Evolutionary conservation across 78 protist genomes (phyloP), one percentile per base, ranked within the genome.

Genomic region (Guillardia theta): DNA sequence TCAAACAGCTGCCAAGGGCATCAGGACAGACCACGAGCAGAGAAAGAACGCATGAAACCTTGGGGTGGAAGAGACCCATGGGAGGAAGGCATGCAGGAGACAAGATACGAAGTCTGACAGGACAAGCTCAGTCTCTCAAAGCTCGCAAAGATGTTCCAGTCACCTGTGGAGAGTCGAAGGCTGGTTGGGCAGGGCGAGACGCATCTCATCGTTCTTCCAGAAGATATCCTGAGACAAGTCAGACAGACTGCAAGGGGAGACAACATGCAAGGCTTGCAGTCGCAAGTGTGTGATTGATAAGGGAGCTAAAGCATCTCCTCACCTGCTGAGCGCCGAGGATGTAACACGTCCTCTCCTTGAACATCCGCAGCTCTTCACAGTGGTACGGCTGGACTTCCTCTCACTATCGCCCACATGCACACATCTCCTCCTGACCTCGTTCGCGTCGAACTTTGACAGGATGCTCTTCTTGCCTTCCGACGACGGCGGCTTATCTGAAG

Each of bases 1-100:
- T 27, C 90, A 18, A 78, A 43, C 10, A 78, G 90, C 50, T n/a
- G n/a, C n/a, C n/a, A n/a, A n/a, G n/a, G n/a, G n/a, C n/a, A n/a
- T n/a, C n/a, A n/a, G n/a, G n/a, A n/a, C n/a, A n/a, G n/a, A n/a
- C n/a, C n/a, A n/a, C n/a, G n/a, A n/a, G n/a, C n/a, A n/a, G n/a
- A n/a, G n/a, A n/a, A n/a, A n/a, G n/a, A n/a, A n/a, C n/a, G n/a
- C n/a, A n/a, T n/a, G n/a, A n/a, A n/a, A n/a, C n/a, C n/a, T n/a
- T 18, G n/a, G 90, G 90, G 33, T 37, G 6, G 50, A 78, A 43
- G n/a, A 78, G 90, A 48, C 50, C 90, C 90, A 78, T 78, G 33
- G 90, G 90, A 50, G 58, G 58, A 15, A 50, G 58, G 58, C 30
- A 50, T 10, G 58, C 30, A 50, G 58, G 58, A 15, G 27, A 6